These are phyloP conservation scores for Plasmodium reichenowi DNA, from an alignment of 169 alveolate species.

Conservation along the genomic window DNA sequence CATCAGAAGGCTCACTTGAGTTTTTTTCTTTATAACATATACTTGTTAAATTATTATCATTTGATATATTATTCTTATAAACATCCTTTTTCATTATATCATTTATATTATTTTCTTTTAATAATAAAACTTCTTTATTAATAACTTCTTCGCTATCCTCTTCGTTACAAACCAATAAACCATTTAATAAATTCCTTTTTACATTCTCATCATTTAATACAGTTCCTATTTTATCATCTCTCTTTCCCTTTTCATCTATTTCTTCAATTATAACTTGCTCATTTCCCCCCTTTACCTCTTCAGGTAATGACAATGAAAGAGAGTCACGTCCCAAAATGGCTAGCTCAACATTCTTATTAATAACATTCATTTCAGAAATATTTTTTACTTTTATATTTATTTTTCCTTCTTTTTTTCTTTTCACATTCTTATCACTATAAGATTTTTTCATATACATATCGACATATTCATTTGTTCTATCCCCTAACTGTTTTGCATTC, in stretches of 20 bases:
- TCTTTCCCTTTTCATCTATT: not conserved
- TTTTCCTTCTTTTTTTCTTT: too few species aligned
- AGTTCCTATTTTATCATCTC: not conserved
- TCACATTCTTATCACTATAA: too few species aligned
- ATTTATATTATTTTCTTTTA: not conserved
- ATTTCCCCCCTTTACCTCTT: constrained; percentile 10
- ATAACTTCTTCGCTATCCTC: constrained; percentile 4
- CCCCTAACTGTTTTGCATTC: too few species aligned
- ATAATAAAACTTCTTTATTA: not conserved
- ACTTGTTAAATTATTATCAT: not conserved
- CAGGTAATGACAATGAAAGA: too few species aligned
- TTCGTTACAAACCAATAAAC: not conserved
- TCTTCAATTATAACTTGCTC: not conserved
- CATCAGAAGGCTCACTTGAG: not conserved
- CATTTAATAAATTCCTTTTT: not conserved
- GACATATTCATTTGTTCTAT: too few species aligned
- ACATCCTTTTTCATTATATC: constrained; percentile 1
- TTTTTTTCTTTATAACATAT: not conserved
- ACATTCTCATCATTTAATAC: not conserved
- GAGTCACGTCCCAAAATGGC: too few species aligned
- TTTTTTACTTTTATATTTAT: too few species aligned
- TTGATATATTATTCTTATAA: not conserved
- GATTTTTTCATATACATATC: too few species aligned
- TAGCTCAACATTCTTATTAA: too few species aligned
- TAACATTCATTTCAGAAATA: too few species aligned